Evolutionary conservation across 139 green algal species (phyloP), one percentile per base, ranked within the genome.

Genomic region (Haematococcus sp.): DNA sequence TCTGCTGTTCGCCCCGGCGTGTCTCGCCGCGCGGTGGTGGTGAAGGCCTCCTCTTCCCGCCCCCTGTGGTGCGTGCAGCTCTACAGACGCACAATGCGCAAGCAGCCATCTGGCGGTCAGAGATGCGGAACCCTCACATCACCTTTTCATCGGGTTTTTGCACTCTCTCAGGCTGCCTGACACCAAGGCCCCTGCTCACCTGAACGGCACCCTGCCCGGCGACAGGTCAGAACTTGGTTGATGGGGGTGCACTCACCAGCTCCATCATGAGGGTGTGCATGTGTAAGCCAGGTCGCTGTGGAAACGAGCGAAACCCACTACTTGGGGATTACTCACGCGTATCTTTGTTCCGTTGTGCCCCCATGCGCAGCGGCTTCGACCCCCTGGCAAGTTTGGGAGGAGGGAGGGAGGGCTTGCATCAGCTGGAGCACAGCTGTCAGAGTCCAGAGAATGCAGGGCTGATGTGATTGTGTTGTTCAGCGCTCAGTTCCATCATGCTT

Each of bases 321-420:
- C 22, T 56, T 28, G 32, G 22, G 11, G 34, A 31, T 27, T 32
- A 54, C 11, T 19, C 5, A 56, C 55, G 25, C n/a, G n/a, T n/a
- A n/a, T n/a, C n/a, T n/a, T n/a, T n/a, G n/a, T n/a, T n/a, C n/a
- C n/a, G n/a, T n/a, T n/a, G n/a, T n/a, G n/a, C n/a, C n/a, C 20
- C 52, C 4, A 4, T 20, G 20, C 58, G 52, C 68, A 75, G 68
- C 46, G 86, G 89, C 69, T 94, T 92, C 65, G 87, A 94, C 73
- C 88, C 87, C 19, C 72, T 94, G 70, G 28, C 16, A 43, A 43
- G 65, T n/a, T 31, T 80, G 60, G 68, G 59, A 13, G 59, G 40
- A 80, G 60, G 68, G 59, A 13, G 59, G 40, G 27, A 60, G 75
- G 16, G n/a, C 1, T 71, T 40, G 32, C 9, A 68, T n/a, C n/a